These are phyloP conservation scores for Brassica incana DNA, from an alignment of 345 rosid species.

Conservation along the genomic window DNA sequence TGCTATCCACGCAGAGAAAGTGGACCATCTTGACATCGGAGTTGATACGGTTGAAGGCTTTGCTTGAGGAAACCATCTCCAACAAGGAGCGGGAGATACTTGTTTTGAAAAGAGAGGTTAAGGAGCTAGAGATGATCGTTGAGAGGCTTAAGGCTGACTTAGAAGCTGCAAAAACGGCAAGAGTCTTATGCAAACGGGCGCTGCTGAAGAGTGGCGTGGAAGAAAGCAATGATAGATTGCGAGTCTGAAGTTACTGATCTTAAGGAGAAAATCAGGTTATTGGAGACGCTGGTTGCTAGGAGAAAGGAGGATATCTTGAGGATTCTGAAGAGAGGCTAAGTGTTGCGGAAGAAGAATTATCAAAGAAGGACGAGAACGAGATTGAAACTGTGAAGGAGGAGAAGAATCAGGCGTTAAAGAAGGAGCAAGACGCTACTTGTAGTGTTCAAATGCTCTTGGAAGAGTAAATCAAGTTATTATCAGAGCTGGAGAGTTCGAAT, in stretches of 20 bases:
- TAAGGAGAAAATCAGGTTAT: slow-evolving; percentile 24
- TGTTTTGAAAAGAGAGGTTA: too few species aligned
- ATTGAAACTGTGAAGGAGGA: slow-evolving; percentile 68
- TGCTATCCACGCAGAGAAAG: too few species aligned
- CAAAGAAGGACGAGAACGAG: slow-evolving; percentile 45
- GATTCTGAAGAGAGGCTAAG: slow-evolving; percentile 48
- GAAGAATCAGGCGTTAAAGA: slow-evolving; percentile 46
- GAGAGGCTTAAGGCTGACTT: too few species aligned
- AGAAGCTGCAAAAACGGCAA: too few species aligned
- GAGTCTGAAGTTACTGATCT: slow-evolving; percentile 53
- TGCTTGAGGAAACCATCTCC: too few species aligned
- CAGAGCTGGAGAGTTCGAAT: slow-evolving; percentile 62
- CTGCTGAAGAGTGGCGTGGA: slow-evolving; percentile 28
- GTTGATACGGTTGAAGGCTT: too few species aligned
- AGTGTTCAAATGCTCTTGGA: slow-evolving; percentile 62
- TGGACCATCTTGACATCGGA: too few species aligned
- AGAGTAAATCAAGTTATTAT: slow-evolving; percentile 70
- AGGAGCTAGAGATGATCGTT: too few species aligned
- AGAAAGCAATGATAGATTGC: slow-evolving; percentile 57
- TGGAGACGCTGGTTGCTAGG: slow-evolving; percentile 63
- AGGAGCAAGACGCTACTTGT: slow-evolving; percentile 77
- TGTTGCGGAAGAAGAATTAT: slow-evolving; percentile 53
- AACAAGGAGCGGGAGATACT: too few species aligned
- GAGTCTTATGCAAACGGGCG: too few species aligned
- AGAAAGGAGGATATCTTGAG: slow-evolving; percentile 57